Conservation (phyloP, 306 rosid genomes). For the Ochetophila trinervis region DNA sequence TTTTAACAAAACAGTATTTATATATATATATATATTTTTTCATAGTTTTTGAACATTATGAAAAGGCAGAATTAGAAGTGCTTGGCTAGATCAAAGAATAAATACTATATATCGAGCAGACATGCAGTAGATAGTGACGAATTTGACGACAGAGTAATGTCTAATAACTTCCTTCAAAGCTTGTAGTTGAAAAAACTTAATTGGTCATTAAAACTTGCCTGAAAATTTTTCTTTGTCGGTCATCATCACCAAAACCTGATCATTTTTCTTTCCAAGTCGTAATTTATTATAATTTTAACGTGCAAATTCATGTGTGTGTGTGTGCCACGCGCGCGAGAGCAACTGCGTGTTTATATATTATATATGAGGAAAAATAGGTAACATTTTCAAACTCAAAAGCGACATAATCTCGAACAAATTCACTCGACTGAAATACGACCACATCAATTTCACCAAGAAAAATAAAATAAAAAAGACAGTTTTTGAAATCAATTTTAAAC, state of each 20-base stretch:
- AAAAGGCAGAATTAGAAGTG: constrained; percentile 10
- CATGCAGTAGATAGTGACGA: constrained; percentile 6
- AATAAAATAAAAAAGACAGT: neutral
- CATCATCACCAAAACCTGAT: neutral
- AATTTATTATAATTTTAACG: neutral
- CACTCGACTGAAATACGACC: neutral
- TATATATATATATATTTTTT: too few relatives aligned
- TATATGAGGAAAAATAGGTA: too few relatives aligned
- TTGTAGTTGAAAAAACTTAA: constrained; percentile 26
- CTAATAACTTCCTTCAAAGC: constrained; percentile 7
- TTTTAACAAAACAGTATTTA: too few relatives aligned
- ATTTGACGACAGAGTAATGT: constrained; percentile 22
- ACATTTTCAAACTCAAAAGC: too few relatives aligned
- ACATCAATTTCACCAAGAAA: neutral
- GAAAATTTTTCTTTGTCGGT: neutral
- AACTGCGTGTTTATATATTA: too few relatives aligned
- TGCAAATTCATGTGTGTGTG: too few relatives aligned
- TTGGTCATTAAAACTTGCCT: constrained; percentile 23
- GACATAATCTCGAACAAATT: too few relatives aligned
- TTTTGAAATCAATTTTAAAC: neutral
- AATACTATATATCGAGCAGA: neutral
- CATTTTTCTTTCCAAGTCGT: neutral
- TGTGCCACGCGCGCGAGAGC: too few relatives aligned
- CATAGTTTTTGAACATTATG: too few relatives aligned
- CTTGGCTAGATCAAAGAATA: constrained; percentile 13